Percentiles rank a stretch among this genome's conserved stretches.
Evolutionary conservation across 345 rosid species (phyloP).

Genomic region (Eucalyptus grandis): DNA sequence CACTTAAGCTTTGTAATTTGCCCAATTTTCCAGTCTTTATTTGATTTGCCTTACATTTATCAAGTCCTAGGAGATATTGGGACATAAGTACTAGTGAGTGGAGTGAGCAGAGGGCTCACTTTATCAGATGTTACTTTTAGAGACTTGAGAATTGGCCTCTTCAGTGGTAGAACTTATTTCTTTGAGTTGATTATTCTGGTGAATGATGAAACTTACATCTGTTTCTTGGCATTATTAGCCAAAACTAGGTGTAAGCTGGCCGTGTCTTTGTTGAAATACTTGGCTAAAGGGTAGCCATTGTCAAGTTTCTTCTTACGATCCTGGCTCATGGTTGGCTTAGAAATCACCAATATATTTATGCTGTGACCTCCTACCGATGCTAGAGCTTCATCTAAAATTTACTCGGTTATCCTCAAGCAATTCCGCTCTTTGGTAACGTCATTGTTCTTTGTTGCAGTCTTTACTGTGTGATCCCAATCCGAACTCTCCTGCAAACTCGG

Average conservation of each 20-base stretch:
- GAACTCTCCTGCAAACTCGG: constrained; percentile 72
- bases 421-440: not conserved
- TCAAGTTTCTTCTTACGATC: not conserved
- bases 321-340: not conserved
- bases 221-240: not conserved
- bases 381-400: not conserved
- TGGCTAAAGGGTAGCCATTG: not conserved
- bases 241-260: not conserved
- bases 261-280: not conserved
- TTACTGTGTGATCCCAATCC: constrained; percentile 76
- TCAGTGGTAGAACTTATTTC: not conserved
- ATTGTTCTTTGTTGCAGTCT: constrained; percentile 16
- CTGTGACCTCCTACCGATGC: not conserved
- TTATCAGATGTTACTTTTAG: not conserved
- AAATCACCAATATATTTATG: not conserved
- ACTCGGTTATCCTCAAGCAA: not conserved
- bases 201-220: not conserved
- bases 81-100: not conserved
- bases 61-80: not conserved
- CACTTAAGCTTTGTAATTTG: not conserved
- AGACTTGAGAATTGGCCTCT: not conserved
- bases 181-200: not conserved
- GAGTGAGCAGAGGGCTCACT: not conserved
- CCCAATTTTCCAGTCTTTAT: not conserved
- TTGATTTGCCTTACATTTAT: not conserved